Conservation (phyloP, 805 yeast species). For the Saccharomyces jurei region DNA sequence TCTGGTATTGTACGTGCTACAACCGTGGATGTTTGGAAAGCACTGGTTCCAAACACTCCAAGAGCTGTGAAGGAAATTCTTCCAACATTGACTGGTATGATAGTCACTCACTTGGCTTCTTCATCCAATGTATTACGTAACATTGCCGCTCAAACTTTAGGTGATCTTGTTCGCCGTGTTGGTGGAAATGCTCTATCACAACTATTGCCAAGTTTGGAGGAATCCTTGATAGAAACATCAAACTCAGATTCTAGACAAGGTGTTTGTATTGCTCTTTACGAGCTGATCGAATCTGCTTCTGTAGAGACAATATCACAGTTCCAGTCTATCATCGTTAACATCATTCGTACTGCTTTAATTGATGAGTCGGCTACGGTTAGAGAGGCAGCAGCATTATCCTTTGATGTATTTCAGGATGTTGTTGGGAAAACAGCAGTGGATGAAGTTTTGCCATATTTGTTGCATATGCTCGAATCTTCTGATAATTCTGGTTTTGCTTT, state of each 20-base stretch:
- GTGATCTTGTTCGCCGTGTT: slow-evolving; percentile 89
- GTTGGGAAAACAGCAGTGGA: slow-evolving; percentile 84
- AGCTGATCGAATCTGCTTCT: slow-evolving; percentile 69
- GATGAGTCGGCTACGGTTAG: slow-evolving; percentile 71
- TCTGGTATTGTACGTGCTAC: slow-evolving; percentile 82
- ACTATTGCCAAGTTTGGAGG: slow-evolving; percentile 75
- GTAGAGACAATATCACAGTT: slow-evolving; percentile 52
- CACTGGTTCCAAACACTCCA: slow-evolving; percentile 92
- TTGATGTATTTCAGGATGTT: slow-evolving; percentile 75
- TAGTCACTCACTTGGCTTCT: slow-evolving; percentile 79
- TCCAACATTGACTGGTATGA: slow-evolving; percentile 70
- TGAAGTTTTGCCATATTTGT: slow-evolving; percentile 76
- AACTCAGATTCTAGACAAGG: slow-evolving; percentile 91
- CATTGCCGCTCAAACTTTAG: slow-evolving; percentile 88
- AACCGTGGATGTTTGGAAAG: slow-evolving; percentile 93
- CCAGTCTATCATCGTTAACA: slow-evolving; percentile 61
- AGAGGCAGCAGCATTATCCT: slow-evolving; percentile 84
- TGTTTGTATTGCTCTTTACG: slow-evolving; percentile 87
- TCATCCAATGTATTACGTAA: slow-evolving; percentile 67
- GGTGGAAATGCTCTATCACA: slow-evolving; percentile 81
- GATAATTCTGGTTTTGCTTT: slow-evolving; percentile 66
- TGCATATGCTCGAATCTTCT: slow-evolving; percentile 54
- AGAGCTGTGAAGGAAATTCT: slow-evolving; percentile 86
- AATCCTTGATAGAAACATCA: slow-evolving; percentile 45
- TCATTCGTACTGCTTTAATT: slow-evolving; percentile 70